Evolutionary conservation across 2,329 filamentous ascomycete genomes (phyloP).

Genomic region (Phialophora tarda): DNA sequence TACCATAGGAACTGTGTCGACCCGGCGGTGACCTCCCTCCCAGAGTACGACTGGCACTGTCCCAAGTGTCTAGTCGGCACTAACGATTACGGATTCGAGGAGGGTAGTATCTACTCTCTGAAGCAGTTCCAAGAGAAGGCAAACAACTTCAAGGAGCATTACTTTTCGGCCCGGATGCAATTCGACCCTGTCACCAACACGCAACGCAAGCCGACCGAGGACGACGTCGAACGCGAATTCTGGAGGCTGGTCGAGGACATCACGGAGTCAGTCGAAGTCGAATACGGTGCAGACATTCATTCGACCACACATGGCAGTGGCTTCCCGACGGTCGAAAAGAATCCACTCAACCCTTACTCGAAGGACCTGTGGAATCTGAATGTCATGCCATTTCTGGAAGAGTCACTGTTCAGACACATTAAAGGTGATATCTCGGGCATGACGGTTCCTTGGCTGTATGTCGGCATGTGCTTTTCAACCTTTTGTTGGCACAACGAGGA

Average conservation of each 20-base stretch:
- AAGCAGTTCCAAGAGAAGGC: constrained; percentile 97
- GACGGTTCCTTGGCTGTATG: constrained; percentile 99
- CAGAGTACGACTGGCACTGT: constrained; percentile 93
- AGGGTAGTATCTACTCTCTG: constrained; percentile 92
- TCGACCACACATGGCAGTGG: constrained; percentile 97
- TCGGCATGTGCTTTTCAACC: constrained; percentile 99
- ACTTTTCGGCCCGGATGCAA: constrained; percentile 89
- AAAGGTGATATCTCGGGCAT: constrained; percentile 98
- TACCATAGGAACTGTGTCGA: constrained; percentile 90
- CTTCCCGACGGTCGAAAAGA: constrained; percentile 90
- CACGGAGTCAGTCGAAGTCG: constrained; percentile 94
- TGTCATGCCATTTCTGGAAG: constrained; percentile 83
- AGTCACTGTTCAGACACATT: constrained; percentile 94
- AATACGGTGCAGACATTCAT: constrained; percentile 97
- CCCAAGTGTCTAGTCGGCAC: constrained; percentile 93
- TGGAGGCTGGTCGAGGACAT: constrained; percentile 94
- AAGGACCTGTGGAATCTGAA: constrained; percentile 96
- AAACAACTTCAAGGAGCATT: constrained; percentile 89
- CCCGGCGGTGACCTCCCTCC: constrained; percentile 76
- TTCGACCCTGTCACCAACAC: constrained; percentile 84
- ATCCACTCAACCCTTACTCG: constrained; percentile 84
- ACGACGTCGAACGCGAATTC: constrained; percentile 95
- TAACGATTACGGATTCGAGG: constrained; percentile 95
- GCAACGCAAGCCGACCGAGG: constrained; percentile 81
- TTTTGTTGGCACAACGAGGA: constrained; percentile 99